phyloP scores from a whole-genome alignment of 2,329 filamentous ascomycete species.

The Fusarium subtropicale region DNA sequence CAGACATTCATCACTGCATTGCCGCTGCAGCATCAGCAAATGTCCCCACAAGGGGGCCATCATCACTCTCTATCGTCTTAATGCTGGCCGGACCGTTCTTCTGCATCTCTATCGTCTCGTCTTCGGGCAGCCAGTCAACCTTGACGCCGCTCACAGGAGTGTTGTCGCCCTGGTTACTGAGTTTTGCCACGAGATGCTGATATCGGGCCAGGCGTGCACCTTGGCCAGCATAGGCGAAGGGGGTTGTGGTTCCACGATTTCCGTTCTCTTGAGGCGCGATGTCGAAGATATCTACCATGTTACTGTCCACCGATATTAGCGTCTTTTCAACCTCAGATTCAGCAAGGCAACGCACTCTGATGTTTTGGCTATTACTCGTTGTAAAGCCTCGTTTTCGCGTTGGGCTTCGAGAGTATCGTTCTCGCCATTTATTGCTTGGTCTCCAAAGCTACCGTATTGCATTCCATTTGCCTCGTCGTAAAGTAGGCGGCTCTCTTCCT shows the following conservation, averaged over 20 bases:
- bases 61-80: constrained; percentile 51
- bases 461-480: constrained; percentile 70
- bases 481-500: constrained; percentile 68
- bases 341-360: constrained; percentile 64
- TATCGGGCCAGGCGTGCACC: constrained; percentile 68
- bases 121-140: constrained; percentile 67
- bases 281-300: constrained; percentile 76
- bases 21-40: constrained; percentile 70
- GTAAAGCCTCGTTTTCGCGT: constrained; percentile 72
- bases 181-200: constrained; percentile 70
- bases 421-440: constrained; percentile 64
- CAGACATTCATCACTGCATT: constrained; percentile 52
- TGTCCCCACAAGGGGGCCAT: constrained; percentile 65
- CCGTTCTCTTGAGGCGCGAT: constrained; percentile 65
- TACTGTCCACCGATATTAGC: constrained; percentile 56
- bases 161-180: constrained; percentile 61
- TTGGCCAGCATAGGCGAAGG: constrained; percentile 65
- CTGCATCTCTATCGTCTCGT: constrained; percentile 61
- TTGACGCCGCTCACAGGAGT: constrained; percentile 57
- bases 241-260: constrained; percentile 51
- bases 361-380: constrained; percentile 72
- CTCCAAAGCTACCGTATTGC: constrained; percentile 73
- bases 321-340: background rate
- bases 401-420: constrained; percentile 72
- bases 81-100: constrained; percentile 52